Base-by-base conservation (phyloP, 257 asterid genomes). In the Solanum etuberosum region DNA sequence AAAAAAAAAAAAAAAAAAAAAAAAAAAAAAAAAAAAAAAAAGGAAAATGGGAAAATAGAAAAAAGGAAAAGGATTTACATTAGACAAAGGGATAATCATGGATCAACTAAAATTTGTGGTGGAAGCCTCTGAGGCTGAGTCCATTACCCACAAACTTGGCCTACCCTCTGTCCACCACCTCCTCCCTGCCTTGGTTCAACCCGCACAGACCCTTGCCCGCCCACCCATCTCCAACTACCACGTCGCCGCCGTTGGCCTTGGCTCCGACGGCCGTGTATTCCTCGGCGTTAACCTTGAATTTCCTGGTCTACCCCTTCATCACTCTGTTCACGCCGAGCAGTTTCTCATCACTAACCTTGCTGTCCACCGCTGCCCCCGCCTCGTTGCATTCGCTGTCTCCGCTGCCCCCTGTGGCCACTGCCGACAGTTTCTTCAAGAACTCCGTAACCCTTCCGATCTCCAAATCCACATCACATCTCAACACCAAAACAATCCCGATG, bases 381-480 rank as follows among this genome's bases (percentile, higher is more conserved):
- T 95, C 87, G 67, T 89, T 7, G 83, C 91, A 48, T 77, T 96
- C 87, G 96, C 99, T 85, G 99, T 96, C 76, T 95, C 99, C 76
- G 95, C 97, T 27, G 97, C 97, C 83, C 99, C 99, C 13, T 96
- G 99, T 87, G 99, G 99, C 77, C 99, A 96, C 95, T 95, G 99
- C 91, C 97, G 99, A 86, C 98, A 96, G 88, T 96, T 96, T 91
- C 78, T 93, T 51, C 99, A 96, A 89, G 99, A 96, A 43, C 93
- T 94, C 86, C 96, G 98, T 18, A 83, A 92, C 88, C 81, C 98
- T 68, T 88, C 93, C 34, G 40, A 91, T 83, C 91, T 95, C 35
- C 87, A 91, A 88, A 89, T 95, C 91, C 92, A 89, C 83, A 86
- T 95, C 91, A 88, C 92, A 35, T 90, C 91, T 21, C 90, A 90